Base-by-base conservation (phyloP, 1,284 basidiomycete genomes). In the Chiua sp. region DNA sequence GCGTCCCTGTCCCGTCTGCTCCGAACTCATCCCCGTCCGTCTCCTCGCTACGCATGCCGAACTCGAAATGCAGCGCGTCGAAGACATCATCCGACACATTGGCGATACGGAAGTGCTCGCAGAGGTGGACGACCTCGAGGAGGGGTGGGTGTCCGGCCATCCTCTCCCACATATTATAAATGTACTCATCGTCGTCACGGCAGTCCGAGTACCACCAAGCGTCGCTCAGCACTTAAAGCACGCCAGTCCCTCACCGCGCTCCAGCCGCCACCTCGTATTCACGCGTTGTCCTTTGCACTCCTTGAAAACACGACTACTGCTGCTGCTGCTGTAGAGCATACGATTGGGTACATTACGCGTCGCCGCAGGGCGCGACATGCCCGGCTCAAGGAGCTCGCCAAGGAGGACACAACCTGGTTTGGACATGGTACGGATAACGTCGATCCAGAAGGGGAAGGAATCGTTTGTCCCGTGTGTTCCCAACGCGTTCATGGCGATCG, bases 1-100 rank as follows among this genome's bases (percentile, higher is more conserved):
- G 3, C 80, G 86, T 60, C 78, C 78, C 57, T 93, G 91, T 68
- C 91, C 91, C 1, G 83, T 88, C 44, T 93, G 91, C 71, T 76
- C 81, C 23, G 90, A 92, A 68, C 72, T 72, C 33, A 88, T 93
- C 50, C 90, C 91, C 10, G 67, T 91, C 22, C 85, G 91, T 18
- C 79, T 92, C 16, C 77, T 93, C 18, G 79, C 77, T 3, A 79
- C 78, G 56, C 91, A 93, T 66, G 79, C 82, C 4, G 80, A 80
- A 47, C 79, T 92, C 35, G 91, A 93, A 71, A 74, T 81, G 50
- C 79, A 87, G 63, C 82, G 90, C 60, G 80, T 92, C 26, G 83
- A 91, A 56, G 80, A 83, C 51, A 88, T 93, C 56, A 81, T 90
- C 26, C 77, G 75, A 56, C 79, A 80, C 52, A 80, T 91, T 51